Conservation (phyloP, 177 flowering plant genomes). For the Vitis hybrid region DNA sequence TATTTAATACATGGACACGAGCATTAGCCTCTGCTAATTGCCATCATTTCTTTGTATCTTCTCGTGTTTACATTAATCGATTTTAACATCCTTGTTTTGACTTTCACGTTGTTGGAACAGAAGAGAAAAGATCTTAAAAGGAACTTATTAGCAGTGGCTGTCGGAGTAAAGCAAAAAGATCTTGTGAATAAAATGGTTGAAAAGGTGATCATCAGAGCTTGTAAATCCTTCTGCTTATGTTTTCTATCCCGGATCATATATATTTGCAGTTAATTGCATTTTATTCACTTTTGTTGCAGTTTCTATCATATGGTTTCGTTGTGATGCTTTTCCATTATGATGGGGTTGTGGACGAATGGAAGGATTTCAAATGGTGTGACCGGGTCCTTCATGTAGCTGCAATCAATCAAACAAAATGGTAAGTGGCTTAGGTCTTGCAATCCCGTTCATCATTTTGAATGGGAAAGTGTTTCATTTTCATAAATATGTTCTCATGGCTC, state of each 20-base stretch:
- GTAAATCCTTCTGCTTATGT: not conserved
- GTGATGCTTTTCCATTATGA: slow-evolving; percentile 76
- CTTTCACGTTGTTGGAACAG: slow-evolving; percentile 16
- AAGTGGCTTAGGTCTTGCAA: not conserved
- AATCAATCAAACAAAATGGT: slow-evolving; percentile 66
- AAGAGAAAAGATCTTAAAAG: slow-evolving; percentile 11
- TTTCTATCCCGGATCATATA: too few species aligned
- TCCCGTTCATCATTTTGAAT: not conserved
- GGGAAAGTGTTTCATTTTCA: not conserved
- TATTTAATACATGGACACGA: too few species aligned
- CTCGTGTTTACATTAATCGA: not conserved
- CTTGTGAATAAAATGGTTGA: slow-evolving; percentile 50
- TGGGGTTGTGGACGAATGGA: slow-evolving; percentile 57
- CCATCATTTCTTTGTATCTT: not conserved
- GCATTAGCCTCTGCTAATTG: not conserved
- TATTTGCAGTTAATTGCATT: not conserved
- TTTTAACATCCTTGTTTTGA: not conserved
- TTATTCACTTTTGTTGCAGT: slow-evolving; percentile 33
- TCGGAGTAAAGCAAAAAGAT: slow-evolving; percentile 56
- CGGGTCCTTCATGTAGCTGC: slow-evolving; percentile 53
- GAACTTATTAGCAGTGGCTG: slow-evolving; percentile 44
- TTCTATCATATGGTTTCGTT: slow-evolving; percentile 38
- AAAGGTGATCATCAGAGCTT: slow-evolving; percentile 29
- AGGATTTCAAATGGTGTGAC: slow-evolving; percentile 38
- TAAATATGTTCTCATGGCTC: not conserved